A percentile compares a stretch with the other conserved stretches of the same genome.
Evolutionary conservation across 805 yeast species (phyloP).

Genomic region (Pichia kluyveri): DNA sequence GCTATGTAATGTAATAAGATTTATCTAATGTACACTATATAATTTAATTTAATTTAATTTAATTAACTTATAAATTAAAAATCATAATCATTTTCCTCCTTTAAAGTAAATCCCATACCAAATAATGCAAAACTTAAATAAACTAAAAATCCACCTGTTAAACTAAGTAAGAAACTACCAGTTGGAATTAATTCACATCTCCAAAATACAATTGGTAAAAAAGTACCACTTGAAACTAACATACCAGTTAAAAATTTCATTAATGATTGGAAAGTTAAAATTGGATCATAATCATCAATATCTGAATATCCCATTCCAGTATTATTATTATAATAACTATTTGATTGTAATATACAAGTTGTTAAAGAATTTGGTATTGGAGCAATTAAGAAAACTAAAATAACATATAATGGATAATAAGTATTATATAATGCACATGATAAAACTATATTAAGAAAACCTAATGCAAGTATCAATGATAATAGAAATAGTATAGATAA

Average conservation of each 20-base stretch:
- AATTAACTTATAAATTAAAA: constrained; percentile 1
- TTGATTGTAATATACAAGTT: constrained; percentile 10
- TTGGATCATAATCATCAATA: constrained; percentile 13
- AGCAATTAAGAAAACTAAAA: constrained; percentile 26
- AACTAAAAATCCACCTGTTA: constrained; percentile 75
- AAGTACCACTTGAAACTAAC: constrained; percentile 25
- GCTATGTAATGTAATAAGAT: too few relatives aligned
- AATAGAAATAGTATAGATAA: constrained; percentile 67
- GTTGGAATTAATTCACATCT: constrained; percentile 21
- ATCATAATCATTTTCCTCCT: constrained; percentile 33
- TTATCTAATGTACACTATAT: too few relatives aligned
- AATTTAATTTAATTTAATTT: too few relatives aligned
- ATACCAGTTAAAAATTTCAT: constrained; percentile 26
- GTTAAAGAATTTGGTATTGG: constrained; percentile 28
- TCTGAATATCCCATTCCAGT: constrained; percentile 15
- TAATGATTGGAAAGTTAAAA: constrained; percentile 16
- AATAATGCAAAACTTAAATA: constrained; percentile 78
- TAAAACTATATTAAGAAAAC: constrained; percentile 78
- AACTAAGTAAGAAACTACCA: constrained; percentile 46
- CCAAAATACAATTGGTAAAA: constrained; percentile 24
- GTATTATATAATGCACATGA: constrained; percentile 82
- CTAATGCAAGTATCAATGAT: constrained; percentile 72
- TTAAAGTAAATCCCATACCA: constrained; percentile 61
- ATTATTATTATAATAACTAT: neutral
- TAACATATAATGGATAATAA: constrained; percentile 81